Evolutionary conservation across 768 basidiomycete genomes (phyloP).

Genomic region (Clavaria fumosa): DNA sequence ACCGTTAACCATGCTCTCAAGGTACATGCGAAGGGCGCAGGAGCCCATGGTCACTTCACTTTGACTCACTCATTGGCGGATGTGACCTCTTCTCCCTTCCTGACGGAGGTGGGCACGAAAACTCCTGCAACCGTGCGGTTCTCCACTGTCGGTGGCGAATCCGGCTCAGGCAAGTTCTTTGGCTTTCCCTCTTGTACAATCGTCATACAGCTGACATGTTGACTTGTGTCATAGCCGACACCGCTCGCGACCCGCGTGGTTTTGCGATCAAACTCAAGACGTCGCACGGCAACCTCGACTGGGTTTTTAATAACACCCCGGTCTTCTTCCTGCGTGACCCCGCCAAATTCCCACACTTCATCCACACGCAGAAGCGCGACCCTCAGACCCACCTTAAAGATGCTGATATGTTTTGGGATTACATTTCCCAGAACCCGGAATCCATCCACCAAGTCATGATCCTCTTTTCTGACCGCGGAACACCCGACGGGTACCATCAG

Average conservation of each 20-base stretch:
- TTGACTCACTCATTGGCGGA: slow-evolving; percentile 78
- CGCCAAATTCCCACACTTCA: slow-evolving; percentile 85
- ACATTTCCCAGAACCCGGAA: slow-evolving; percentile 76
- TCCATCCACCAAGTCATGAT: slow-evolving; percentile 84
- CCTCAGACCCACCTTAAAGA: slow-evolving; percentile 89
- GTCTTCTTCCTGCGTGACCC: slow-evolving; percentile 84
- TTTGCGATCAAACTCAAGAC: slow-evolving; percentile 86
- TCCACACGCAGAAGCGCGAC: slow-evolving; percentile 85
- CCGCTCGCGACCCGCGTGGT: slow-evolving; percentile 87
- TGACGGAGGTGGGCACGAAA: not conserved
- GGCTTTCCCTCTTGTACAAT: too few species aligned
- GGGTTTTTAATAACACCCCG: slow-evolving; percentile 88
- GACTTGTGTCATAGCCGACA: too few species aligned
- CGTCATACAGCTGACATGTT: too few species aligned
- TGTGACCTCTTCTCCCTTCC: slow-evolving; percentile 41
- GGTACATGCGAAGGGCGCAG: slow-evolving; percentile 87
- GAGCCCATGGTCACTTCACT: slow-evolving; percentile 88
- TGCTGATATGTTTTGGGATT: slow-evolving; percentile 83
- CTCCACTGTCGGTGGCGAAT: slow-evolving; percentile 86
- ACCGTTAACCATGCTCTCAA: slow-evolving; percentile 23
- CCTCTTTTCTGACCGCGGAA: slow-evolving; percentile 88
- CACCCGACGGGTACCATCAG: slow-evolving; percentile 76
- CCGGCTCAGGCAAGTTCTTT: too few species aligned
- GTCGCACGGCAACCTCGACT: slow-evolving; percentile 83
- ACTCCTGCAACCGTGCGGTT: slow-evolving; percentile 57